These are phyloP conservation scores for Hydnomerulius pinastri DNA, from an alignment of 768 basidiomycete genomes.

Conservation along the genomic window DNA sequence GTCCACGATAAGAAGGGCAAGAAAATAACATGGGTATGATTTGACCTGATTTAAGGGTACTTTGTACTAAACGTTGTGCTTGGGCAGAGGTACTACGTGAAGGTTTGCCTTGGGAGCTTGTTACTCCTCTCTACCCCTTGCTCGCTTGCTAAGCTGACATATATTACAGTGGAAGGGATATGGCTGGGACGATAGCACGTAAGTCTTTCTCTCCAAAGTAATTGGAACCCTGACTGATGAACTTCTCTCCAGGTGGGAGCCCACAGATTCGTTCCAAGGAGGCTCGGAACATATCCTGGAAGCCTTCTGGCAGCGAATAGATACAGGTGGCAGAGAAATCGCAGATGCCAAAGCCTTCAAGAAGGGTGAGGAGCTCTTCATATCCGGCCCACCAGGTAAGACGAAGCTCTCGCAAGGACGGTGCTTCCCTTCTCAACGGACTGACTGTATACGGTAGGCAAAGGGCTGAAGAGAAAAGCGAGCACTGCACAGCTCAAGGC, in stretches of 20 bases:
- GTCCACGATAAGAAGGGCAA: conserved; percentile 47
- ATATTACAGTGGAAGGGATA: conserved; percentile 62
- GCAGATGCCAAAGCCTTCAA: conserved; percentile 51
- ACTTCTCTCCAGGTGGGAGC: conserved; percentile 61
- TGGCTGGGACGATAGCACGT: conserved; percentile 56
- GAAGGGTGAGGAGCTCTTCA: conserved; percentile 53
- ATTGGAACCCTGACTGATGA: conserved; percentile 4
- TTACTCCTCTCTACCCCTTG: not conserved
- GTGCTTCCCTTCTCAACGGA: not conserved
- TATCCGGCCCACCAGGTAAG: conserved; percentile 62
- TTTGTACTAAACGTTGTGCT: conserved; percentile 17
- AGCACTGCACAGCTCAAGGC: conserved; percentile 9
- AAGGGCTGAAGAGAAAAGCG: conserved; percentile 17
- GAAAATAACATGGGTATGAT: conserved; percentile 52
- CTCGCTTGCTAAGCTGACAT: conserved; percentile 4
- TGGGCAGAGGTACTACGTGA: conserved; percentile 56
- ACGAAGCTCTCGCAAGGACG: not conserved
- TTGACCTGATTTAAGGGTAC: conserved; percentile 3
- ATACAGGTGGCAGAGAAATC: conserved; percentile 45
- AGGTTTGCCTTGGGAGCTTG: no score
- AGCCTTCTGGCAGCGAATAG: conserved; percentile 39
- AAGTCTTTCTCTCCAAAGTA: conserved; percentile 27
- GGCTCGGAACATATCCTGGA: conserved; percentile 55
- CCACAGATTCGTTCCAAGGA: conserved; percentile 54
- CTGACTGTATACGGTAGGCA: conserved; percentile 16